phyloP scores from a whole-genome alignment of 306 rosid species.

The Sophora flavescens region DNA sequence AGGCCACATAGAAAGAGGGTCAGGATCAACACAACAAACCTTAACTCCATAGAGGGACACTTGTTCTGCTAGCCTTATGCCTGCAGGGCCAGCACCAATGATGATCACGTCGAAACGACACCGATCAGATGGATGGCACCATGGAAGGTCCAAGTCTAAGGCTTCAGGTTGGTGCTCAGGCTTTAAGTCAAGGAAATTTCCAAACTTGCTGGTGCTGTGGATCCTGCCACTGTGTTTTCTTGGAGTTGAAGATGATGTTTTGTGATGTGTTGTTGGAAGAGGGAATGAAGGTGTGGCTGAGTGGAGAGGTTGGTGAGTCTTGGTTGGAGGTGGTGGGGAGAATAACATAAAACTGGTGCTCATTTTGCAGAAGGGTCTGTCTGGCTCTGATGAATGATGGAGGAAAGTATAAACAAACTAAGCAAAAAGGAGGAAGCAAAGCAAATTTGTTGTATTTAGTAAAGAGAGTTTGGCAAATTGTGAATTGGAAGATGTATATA shows the following conservation, averaged over 20 bases:
- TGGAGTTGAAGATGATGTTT: constrained; percentile 40
- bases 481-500: not conserved
- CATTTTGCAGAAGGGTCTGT: constrained; percentile 45
- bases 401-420: constrained; percentile 9
- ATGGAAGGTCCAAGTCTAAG: constrained; percentile 68
- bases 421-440: constrained; percentile 10
- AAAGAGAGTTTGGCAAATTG: constrained; percentile 5
- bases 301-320: constrained; percentile 37
- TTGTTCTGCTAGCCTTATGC: constrained; percentile 77
- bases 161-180: constrained; percentile 54
- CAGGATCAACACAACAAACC: constrained; percentile 90
- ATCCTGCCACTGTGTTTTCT: constrained; percentile 39
- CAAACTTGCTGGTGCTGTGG: constrained; percentile 57
- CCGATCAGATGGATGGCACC: constrained; percentile 54
- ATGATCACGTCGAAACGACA: constrained; percentile 66
- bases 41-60: constrained; percentile 68
- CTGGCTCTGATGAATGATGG: constrained; percentile 15
- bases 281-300: constrained; percentile 43
- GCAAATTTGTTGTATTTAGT: not conserved
- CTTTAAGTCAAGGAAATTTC: constrained; percentile 68
- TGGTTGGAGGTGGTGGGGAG: constrained; percentile 48
- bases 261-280: constrained; percentile 35
- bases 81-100: constrained; percentile 84
- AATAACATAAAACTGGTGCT: constrained; percentile 41
- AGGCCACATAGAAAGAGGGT: constrained; percentile 84